These are phyloP conservation scores for Raphanus sativus DNA, from an alignment of 345 rosid species.

Conservation along the genomic window DNA sequence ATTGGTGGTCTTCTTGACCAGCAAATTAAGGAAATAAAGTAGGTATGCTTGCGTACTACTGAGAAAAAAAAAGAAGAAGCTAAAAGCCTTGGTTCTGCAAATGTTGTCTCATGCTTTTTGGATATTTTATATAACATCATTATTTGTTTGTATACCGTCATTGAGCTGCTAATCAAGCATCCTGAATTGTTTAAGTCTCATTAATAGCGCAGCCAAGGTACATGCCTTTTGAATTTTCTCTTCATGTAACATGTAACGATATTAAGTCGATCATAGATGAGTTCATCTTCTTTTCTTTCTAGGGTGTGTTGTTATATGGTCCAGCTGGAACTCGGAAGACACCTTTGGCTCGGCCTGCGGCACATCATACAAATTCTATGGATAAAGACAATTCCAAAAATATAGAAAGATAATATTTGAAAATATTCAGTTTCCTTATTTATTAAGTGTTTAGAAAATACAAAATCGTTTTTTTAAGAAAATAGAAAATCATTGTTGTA, in stretches of 20 bases:
- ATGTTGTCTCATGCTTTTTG: neutral
- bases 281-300: neutral
- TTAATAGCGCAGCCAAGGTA: conserved; percentile 99
- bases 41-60: conserved; percentile 46
- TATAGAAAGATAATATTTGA: too few relatives aligned
- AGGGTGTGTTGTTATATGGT: conserved; percentile 96
- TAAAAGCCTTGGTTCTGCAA: too few relatives aligned
- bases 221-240: neutral
- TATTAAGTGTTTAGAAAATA: too few relatives aligned
- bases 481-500: too few relatives aligned
- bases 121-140: neutral
- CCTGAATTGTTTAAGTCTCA: conserved; percentile 93
- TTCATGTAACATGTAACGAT: neutral
- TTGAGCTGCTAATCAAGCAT: conserved; percentile 97
- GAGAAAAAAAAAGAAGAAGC: neutral
- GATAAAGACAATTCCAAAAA: too few relatives aligned
- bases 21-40: conserved; percentile 95
- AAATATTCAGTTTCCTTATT: too few relatives aligned
- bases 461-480: too few relatives aligned
- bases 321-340: conserved; percentile 99
- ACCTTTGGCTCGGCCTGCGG: conserved; percentile 88
- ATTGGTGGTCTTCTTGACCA: conserved; percentile 99
- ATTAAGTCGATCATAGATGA: neutral
- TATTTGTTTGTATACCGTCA: conserved; percentile 54
- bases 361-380: too few relatives aligned